Conservation (phyloP, 768 basidiomycete species). For the Kwoniella dejecticola region DNA sequence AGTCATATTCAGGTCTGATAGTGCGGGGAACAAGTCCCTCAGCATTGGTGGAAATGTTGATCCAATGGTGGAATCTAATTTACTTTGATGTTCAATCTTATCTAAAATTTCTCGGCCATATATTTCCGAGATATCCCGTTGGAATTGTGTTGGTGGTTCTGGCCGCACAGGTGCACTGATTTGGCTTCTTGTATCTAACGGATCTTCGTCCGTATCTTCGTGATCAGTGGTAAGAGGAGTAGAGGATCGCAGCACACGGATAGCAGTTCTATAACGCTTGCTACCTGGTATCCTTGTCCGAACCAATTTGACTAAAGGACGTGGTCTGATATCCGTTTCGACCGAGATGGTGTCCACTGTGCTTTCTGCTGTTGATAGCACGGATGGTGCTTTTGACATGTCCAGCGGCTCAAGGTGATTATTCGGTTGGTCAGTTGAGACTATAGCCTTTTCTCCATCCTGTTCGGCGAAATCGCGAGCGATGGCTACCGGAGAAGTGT, state of each 20-base stretch:
- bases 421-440: too few species aligned
- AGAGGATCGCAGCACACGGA: slow-evolving; percentile 4
- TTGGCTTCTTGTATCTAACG: not conserved
- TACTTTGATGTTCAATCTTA: slow-evolving; percentile 21
- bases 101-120: slow-evolving; percentile 17
- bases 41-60: slow-evolving; percentile 27
- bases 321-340: not conserved
- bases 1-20: slow-evolving; percentile 23
- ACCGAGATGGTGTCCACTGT: not conserved
- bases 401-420: too few species aligned
- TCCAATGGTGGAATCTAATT: slow-evolving; percentile 28
- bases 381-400: slow-evolving; percentile 6
- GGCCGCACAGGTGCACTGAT: not conserved
- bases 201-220: not conserved
- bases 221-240: not conserved
- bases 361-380: slow-evolving; percentile 2
- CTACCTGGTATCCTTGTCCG: slow-evolving; percentile 13
- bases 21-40: slow-evolving; percentile 32
- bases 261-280: slow-evolving; percentile 12
- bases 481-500: not conserved
- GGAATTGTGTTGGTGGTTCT: slow-evolving; percentile 17
- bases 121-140: slow-evolving; percentile 14
- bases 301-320: slow-evolving; percentile 3
- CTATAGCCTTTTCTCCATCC: not conserved
- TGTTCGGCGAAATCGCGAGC: slow-evolving; percentile 12